Evolutionary conservation across 257 asterid species (phyloP).

Genomic region (Przewalskia tangutica): DNA sequence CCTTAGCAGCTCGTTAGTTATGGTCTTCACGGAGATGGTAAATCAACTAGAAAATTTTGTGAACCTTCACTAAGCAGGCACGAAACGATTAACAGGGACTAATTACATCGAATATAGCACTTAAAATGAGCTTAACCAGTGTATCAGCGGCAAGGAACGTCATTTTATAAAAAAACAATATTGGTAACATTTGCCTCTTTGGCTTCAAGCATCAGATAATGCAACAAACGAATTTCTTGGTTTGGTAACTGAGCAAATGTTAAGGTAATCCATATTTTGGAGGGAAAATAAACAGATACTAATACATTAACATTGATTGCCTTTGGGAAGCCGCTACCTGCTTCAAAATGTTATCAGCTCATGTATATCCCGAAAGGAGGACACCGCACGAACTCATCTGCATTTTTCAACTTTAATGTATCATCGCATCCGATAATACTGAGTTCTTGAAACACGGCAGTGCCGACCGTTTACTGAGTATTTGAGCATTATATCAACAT

Average conservation of each 20-base stretch:
- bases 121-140: neutral
- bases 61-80: too few species aligned
- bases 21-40: too few species aligned
- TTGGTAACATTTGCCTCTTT: neutral
- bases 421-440: conserved; percentile 60
- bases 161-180: neutral
- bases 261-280: neutral
- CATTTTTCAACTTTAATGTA: neutral
- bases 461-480: conserved; percentile 63
- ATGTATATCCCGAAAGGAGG: neutral
- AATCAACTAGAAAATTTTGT: too few species aligned
- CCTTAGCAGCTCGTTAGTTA: neutral
- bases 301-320: neutral
- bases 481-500: conserved; percentile 71
- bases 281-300: neutral
- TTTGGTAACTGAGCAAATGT: neutral
- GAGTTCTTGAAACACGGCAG: conserved; percentile 58
- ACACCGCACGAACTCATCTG: neutral
- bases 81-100: neutral
- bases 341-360: neutral
- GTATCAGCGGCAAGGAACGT: neutral
- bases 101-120: neutral
- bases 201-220: neutral
- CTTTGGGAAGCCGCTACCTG: neutral
- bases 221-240: neutral